A percentile compares a stretch with the other conserved stretches of the same genome.
Evolutionary conservation across 2,329 filamentous ascomycete species (phyloP).

Genomic region (Cladosporium sp.): DNA sequence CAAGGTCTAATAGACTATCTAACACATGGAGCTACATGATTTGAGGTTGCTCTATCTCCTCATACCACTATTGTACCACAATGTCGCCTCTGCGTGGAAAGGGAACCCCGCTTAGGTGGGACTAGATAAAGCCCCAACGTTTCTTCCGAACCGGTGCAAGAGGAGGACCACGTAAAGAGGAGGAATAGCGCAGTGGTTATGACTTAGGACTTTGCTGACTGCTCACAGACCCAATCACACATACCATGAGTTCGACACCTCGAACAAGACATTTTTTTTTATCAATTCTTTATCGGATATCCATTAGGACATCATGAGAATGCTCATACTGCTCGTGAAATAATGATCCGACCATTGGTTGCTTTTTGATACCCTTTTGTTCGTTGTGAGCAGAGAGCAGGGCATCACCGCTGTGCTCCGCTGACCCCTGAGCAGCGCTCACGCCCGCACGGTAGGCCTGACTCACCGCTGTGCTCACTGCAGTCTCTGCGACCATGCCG

Average conservation of each 20-base stretch:
- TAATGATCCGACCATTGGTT: no score
- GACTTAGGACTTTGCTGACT: no score
- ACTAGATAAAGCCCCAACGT: neutral
- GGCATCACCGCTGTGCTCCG: no score
- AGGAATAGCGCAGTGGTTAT: slow-evolving; percentile 2
- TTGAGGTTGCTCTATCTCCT: slow-evolving; percentile 2
- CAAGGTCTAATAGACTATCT: slow-evolving; percentile 4
- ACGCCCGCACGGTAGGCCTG: neutral
- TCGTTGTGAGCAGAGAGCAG: no score
- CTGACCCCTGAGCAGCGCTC: neutral
- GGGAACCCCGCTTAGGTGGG: neutral
- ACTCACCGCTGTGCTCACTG: no score
- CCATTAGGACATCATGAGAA: no score
- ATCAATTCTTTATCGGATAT: neutral
- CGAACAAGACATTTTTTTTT: neutral
- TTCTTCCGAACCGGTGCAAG: neutral
- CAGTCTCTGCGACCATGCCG: no score
- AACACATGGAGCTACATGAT: slow-evolving; percentile 14
- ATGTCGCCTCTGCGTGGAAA: slow-evolving; percentile 10
- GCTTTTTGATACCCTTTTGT: no score
- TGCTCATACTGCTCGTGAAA: no score
- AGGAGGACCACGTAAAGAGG: neutral
- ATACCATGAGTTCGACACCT: neutral
- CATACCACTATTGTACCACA: slow-evolving; percentile 6
- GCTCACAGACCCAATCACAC: no score